Percentiles rank a stretch among this genome's conserved stretches.
These are phyloP conservation scores for Schoenoplectus tabernaemontani DNA, from an alignment of 202 grass and related monocot genomes.

Conservation along the genomic window DNA sequence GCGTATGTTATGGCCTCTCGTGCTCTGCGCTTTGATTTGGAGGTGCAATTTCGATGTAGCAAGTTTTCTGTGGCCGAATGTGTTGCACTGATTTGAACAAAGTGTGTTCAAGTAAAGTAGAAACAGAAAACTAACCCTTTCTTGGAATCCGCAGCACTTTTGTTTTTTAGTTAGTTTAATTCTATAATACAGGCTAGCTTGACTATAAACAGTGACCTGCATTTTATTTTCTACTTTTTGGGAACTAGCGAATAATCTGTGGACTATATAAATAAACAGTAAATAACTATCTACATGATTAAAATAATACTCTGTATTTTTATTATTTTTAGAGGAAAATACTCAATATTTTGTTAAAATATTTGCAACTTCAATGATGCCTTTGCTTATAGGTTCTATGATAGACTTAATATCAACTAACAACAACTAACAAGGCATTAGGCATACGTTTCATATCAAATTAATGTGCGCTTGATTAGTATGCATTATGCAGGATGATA, in stretches of 20 bases:
- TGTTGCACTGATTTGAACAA: conserved; percentile 1
- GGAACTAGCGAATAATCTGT: not conserved
- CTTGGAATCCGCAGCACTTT: conserved; percentile 13
- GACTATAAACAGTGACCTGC: not conserved
- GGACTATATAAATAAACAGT: not conserved
- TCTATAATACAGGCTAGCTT: not conserved
- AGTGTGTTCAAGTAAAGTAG: not conserved
- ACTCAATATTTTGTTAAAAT: not conserved
- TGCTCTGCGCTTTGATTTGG: conserved; percentile 41
- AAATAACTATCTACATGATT: not conserved
- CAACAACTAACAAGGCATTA: too few species aligned
- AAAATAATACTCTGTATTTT: not conserved
- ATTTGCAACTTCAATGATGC: not conserved
- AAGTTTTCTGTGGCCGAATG: conserved; percentile 15
- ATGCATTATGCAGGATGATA: not conserved
- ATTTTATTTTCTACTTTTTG: not conserved
- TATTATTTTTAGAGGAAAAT: not conserved
- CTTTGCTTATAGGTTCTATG: not conserved
- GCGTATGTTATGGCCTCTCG: conserved; percentile 42
- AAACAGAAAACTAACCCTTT: conserved; percentile 5
- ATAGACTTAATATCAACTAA: not conserved
- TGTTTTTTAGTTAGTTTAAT: conserved; percentile 27
- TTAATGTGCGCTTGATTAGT: not conserved
- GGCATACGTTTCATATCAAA: too few species aligned
- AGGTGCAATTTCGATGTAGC: conserved; percentile 10